Conservation (phyloP, 1,284 basidiomycete species). For the Cryptococcus sp. region DNA sequence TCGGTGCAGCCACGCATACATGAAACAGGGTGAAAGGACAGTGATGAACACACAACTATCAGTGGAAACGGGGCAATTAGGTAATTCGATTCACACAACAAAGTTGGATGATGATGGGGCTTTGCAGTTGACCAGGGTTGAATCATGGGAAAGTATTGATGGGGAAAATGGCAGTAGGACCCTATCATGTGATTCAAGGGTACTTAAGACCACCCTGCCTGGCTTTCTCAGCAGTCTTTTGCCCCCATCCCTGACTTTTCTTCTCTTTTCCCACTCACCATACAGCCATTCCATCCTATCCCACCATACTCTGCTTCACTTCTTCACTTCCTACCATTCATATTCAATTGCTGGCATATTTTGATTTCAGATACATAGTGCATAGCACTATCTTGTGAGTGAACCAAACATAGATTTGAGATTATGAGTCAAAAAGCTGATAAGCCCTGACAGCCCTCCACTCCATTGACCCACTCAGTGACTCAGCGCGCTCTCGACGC, state of each 20-base stretch:
- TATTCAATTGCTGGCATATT: not conserved
- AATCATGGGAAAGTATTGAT: no score
- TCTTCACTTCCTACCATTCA: not conserved
- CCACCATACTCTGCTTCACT: not conserved
- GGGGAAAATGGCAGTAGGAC: no score
- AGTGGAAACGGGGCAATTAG: no score
- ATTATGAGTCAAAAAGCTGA: not conserved
- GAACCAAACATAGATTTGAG: not conserved
- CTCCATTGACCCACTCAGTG: not conserved
- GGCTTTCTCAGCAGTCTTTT: not conserved
- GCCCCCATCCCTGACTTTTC: not conserved
- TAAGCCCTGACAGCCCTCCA: not conserved
- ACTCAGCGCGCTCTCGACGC: not conserved
- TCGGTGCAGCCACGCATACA: no score
- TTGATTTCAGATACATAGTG: no score
- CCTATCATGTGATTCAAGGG: no score
- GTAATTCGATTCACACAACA: no score
- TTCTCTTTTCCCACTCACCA: not conserved
- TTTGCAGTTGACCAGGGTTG: no score
- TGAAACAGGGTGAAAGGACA: no score
- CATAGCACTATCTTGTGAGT: not conserved
- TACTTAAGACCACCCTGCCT: no score
- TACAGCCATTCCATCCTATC: not conserved
- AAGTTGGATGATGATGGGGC: no score
- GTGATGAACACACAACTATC: no score